Base-by-base conservation (phyloP, 2,329 filamentous ascomycete genomes). In the Diaporthe sp. region DNA sequence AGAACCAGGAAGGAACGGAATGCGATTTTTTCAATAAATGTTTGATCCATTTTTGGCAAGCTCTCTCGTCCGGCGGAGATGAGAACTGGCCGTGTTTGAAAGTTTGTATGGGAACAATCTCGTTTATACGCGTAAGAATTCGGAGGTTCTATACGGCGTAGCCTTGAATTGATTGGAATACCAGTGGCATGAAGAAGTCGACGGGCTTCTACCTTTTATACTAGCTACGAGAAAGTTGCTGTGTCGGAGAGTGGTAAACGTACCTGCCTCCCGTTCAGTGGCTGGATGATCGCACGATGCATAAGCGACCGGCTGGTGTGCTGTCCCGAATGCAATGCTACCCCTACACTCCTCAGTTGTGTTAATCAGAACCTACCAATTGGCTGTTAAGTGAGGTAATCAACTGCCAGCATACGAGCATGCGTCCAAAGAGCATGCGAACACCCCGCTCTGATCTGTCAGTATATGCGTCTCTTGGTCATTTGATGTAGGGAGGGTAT, bases 401-500 rank as follows among this genome's bases (percentile, higher is more conserved):
- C 64, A 54, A 40, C 22, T 52, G 54, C 15, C 0, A 40, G 5
- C 47, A 38, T 52, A 19, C n/a, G 15, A 54, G n/a, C 28, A 40
- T 54, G n/a, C 17, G 17, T 19, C 47, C 47, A 68, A 38, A 40
- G 30, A 25, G n/a, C 50, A 30, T 33, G n/a, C 22, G 2, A 54
- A 8, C 30, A 40, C 64, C 64, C 61, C 64, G 47, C 47, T 40
- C 40, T 38, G 40, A 68, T 68, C 47, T 68, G 47, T 22, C 47
- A 40, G 22, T 17, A 54, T 12, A 30, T 54, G 47, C n/a, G 50
- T 28, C 33, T 13, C 33, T 40, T 38, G 64, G 64, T 68, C 64
- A 68, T 68, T 54, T 68, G 64, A 68, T 54, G 33, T 40, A 68
- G 15, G 8, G 47, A 38, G 2, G 33, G 45, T 38, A 19, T 33